Percentiles rank a stretch among this genome's conserved stretches.
These are phyloP conservation scores for Gautieria morchelliformis DNA, from an alignment of 768 basidiomycete genomes.

Conservation along the genomic window DNA sequence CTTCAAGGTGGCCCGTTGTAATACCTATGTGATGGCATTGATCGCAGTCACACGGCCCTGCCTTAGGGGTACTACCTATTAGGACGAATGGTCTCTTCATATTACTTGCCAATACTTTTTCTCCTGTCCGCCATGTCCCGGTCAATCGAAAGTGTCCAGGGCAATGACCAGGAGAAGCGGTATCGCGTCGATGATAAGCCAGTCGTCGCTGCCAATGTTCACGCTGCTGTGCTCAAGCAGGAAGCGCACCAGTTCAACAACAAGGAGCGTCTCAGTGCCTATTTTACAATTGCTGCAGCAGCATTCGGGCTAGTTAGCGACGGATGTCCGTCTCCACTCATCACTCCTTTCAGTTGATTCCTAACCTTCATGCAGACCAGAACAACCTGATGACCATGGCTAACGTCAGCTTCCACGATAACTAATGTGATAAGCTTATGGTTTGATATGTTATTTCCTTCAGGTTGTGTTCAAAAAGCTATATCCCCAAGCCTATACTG, in stretches of 20 bases:
- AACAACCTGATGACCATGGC: constrained; percentile 65
- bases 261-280: constrained; percentile 43
- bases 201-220: constrained; percentile 1
- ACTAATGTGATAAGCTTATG: not conserved
- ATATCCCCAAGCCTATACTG: constrained; percentile 54
- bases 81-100: no score
- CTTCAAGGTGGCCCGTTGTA: no score
- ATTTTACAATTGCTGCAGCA: constrained; percentile 54
- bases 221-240: constrained; percentile 1
- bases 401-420: constrained; percentile 31
- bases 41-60: no score
- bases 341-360: not conserved
- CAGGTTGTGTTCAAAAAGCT: constrained; percentile 58
- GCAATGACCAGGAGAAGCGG: not conserved
- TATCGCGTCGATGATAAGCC: not conserved
- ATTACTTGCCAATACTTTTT: not conserved
- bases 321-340: constrained; percentile 32
- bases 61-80: no score
- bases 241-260: not conserved
- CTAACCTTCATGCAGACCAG: constrained; percentile 35
- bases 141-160: not conserved
- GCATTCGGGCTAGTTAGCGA: constrained; percentile 60
- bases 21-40: no score
- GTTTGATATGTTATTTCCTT: not conserved
- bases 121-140: not conserved